Evolutionary conservation across 1,284 basidiomycete species (phyloP).

Genomic region (Irpex sp.): DNA sequence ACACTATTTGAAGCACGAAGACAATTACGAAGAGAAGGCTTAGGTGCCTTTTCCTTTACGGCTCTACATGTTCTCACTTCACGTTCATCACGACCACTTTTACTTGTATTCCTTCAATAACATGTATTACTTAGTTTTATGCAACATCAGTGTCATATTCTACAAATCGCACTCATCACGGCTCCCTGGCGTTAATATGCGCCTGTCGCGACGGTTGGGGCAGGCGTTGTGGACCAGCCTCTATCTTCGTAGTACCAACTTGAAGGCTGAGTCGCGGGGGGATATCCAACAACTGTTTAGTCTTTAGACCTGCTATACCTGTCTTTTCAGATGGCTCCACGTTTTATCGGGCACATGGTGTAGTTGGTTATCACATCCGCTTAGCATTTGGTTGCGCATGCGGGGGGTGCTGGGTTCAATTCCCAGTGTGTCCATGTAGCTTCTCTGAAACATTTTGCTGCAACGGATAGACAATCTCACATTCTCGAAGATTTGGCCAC

Average conservation of each 20-base stretch:
- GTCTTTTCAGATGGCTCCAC: not conserved
- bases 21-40: slow-evolving; percentile 11
- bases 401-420: slow-evolving; percentile 33
- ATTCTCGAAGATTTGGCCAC: not conserved
- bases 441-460: not conserved
- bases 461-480: not conserved
- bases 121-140: not conserved
- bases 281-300: no score
- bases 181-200: no score
- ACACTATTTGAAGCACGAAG: slow-evolving; percentile 1
- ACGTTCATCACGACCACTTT: not conserved
- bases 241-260: no score
- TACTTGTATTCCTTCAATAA: not conserved
- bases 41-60: not conserved
- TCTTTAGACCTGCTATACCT: not conserved
- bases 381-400: slow-evolving; percentile 32
- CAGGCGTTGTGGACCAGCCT: no score
- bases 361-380: slow-evolving; percentile 49
- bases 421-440: slow-evolving; percentile 26
- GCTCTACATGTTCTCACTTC: not conserved
- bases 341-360: slow-evolving; percentile 36
- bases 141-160: no score
- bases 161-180: no score
- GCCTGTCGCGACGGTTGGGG: no score
- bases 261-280: no score